These are phyloP conservation scores for Tripidium arundinaceum DNA, from an alignment of 202 grass and related monocot species.

Conservation along the genomic window DNA sequence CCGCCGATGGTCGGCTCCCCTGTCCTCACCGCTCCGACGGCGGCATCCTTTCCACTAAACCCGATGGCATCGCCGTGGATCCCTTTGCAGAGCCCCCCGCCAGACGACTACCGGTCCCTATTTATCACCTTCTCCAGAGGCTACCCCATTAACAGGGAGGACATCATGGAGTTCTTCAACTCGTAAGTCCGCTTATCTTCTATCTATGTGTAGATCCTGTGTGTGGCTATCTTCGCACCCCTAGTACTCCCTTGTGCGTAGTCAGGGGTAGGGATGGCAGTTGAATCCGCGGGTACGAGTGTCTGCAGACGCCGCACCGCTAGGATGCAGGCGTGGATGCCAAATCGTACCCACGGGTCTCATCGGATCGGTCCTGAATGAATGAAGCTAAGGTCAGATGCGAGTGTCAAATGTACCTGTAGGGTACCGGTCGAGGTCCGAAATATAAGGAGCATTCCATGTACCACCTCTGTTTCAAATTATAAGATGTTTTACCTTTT, in stretches of 20 bases:
- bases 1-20: not conserved
- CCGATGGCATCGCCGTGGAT: conserved; percentile 47
- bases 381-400: no score
- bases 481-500: no score
- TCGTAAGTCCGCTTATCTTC: conserved; percentile 25
- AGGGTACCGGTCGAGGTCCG: no score
- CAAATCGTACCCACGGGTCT: no score
- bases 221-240: not conserved
- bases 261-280: not conserved
- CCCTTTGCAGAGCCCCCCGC: not conserved
- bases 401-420: no score
- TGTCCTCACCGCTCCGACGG: not conserved
- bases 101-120: conserved; percentile 56
- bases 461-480: no score
- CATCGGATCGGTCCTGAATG: no score
- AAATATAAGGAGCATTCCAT: no score
- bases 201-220: not conserved
- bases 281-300: not conserved
- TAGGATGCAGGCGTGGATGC: no score
- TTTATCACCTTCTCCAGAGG: conserved; percentile 76
- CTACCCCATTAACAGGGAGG: conserved; percentile 48
- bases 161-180: conserved; percentile 55
- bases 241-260: not conserved
- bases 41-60: conserved; percentile 27
- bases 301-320: no score